These are phyloP conservation scores for Schoenoplectus triqueter DNA, from an alignment of 202 grass and related monocot species.

Conservation along the genomic window DNA sequence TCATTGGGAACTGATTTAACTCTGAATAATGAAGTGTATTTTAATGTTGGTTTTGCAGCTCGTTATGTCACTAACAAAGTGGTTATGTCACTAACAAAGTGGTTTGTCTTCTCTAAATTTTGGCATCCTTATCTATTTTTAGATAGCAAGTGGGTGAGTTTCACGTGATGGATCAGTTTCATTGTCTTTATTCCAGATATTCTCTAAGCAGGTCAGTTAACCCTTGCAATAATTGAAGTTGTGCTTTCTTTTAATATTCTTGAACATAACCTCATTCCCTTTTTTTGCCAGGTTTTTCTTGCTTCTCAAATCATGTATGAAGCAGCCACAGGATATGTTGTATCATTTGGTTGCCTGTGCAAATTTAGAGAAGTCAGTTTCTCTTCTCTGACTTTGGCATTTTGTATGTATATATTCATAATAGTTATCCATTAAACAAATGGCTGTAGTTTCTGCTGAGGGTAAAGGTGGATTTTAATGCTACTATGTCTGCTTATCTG, in stretches of 20 bases:
- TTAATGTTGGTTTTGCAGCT: slow-evolving; percentile 65
- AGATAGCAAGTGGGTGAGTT: slow-evolving; percentile 74
- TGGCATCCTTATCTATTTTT: slow-evolving; percentile 37
- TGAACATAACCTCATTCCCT: slow-evolving; percentile 22
- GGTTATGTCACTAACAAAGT: too few relatives aligned
- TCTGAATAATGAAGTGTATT: slow-evolving; percentile 60
- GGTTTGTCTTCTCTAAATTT: neutral
- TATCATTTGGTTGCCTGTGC: slow-evolving; percentile 73
- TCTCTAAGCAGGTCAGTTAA: slow-evolving; percentile 66
- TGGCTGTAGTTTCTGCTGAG: slow-evolving; percentile 65
- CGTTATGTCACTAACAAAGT: slow-evolving; percentile 76
- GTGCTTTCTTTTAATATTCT: neutral
- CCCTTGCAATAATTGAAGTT: slow-evolving; percentile 13
- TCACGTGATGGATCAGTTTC: slow-evolving; percentile 65
- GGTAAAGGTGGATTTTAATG: slow-evolving; percentile 71
- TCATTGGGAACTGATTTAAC: slow-evolving; percentile 72
- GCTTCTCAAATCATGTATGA: slow-evolving; percentile 88
- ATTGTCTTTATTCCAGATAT: slow-evolving; percentile 80
- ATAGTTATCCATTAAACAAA: neutral
- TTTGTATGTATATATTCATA: neutral
- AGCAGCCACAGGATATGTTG: slow-evolving; percentile 62
- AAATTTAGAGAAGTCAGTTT: slow-evolving; percentile 68
- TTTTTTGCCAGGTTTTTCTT: slow-evolving; percentile 69
- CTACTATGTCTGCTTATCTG: slow-evolving; percentile 58
- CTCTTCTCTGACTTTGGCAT: neutral